Conservation (phyloP, 306 rosid species). For the Citrullus amarus region DNA sequence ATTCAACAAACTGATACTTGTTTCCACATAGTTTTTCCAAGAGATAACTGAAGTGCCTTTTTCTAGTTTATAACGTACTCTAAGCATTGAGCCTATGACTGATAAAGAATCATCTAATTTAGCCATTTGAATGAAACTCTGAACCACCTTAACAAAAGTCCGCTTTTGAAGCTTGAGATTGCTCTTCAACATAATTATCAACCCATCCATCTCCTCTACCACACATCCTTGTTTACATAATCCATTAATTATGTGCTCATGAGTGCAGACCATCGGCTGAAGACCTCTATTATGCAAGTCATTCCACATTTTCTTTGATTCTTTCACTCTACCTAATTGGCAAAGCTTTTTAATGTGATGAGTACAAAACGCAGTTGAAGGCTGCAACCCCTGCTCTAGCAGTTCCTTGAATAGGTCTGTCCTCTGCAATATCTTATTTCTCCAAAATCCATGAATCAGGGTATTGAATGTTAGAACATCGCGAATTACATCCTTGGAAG, state of each 20-base stretch:
- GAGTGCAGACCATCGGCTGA: conserved; percentile 22
- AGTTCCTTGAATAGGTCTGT: conserved; percentile 28
- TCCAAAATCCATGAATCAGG: conserved; percentile 43
- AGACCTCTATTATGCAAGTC: conserved; percentile 37
- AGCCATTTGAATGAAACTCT: conserved; percentile 25
- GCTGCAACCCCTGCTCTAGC: conserved; percentile 34
- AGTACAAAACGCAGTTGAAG: conserved; percentile 27
- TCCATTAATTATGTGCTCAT: conserved; percentile 31
- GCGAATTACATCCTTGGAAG: conserved; percentile 28
- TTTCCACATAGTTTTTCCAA: conserved; percentile 27
- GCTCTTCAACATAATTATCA: conserved; percentile 31
- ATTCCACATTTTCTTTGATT: conserved; percentile 40
- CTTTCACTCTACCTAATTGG: conserved; percentile 26
- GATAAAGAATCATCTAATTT: conserved; percentile 51
- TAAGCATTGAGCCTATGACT: conserved; percentile 46
- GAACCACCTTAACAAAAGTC: conserved; percentile 39
- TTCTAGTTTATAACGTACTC: conserved; percentile 38
- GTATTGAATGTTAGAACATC: conserved; percentile 43
- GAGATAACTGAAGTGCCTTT: conserved; percentile 17
- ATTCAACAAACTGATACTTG: conserved; percentile 18
- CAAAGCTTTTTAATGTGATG: conserved; percentile 37
- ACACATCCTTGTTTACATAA: conserved; percentile 33
- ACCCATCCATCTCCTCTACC: conserved; percentile 46
- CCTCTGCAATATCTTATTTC: conserved; percentile 29
- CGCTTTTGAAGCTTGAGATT: conserved; percentile 32